Conservation (phyloP, 2,329 filamentous ascomycete genomes). For the Colletotrichum cuscutae region DNA sequence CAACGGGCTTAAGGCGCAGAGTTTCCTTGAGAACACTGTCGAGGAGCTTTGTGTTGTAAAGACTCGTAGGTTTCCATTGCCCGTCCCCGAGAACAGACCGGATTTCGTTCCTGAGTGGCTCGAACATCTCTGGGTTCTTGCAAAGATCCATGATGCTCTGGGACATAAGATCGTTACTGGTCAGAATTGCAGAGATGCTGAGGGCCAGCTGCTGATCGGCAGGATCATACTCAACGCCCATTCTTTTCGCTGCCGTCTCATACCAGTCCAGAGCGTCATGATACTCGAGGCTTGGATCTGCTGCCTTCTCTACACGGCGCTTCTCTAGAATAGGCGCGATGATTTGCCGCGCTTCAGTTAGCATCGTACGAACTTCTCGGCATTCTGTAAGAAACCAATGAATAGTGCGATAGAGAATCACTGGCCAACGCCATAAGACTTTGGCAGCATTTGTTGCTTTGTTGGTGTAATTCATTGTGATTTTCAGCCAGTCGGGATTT, state of each 20-base stretch:
- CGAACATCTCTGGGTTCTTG: constrained; percentile 35
- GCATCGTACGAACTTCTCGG: constrained; percentile 21
- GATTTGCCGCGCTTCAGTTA: constrained; percentile 14
- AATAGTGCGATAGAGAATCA: constrained; percentile 30
- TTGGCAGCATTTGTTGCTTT: constrained; percentile 5
- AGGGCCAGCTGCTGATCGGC: constrained; percentile 36
- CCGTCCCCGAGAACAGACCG: constrained; percentile 2
- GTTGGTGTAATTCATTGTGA: constrained; percentile 28
- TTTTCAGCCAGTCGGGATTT: constrained; percentile 36
- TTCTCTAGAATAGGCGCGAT: constrained; percentile 34
- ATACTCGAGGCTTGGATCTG: constrained; percentile 7
- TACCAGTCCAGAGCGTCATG: constrained; percentile 39
- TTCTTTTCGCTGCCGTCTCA: constrained; percentile 4
- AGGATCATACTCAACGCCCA: constrained; percentile 14
- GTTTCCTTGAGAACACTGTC: constrained; percentile 31
- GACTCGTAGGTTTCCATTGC: constrained; percentile 7
- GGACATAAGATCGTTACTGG: constrained; percentile 38
- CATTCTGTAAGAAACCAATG: constrained; percentile 37
- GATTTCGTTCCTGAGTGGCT: constrained; percentile 39
- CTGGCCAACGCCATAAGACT: constrained; percentile 34
- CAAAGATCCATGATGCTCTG: constrained; percentile 37
- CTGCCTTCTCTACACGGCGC: constrained; percentile 30
- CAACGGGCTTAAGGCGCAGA: constrained; percentile 26
- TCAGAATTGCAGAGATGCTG: constrained; percentile 39
- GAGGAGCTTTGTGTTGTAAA: constrained; percentile 27